Evolutionary conservation across 441 rosid species (phyloP), one percentile per base, ranked within the genome.

Genomic region (Pelargonium australe): DNA sequence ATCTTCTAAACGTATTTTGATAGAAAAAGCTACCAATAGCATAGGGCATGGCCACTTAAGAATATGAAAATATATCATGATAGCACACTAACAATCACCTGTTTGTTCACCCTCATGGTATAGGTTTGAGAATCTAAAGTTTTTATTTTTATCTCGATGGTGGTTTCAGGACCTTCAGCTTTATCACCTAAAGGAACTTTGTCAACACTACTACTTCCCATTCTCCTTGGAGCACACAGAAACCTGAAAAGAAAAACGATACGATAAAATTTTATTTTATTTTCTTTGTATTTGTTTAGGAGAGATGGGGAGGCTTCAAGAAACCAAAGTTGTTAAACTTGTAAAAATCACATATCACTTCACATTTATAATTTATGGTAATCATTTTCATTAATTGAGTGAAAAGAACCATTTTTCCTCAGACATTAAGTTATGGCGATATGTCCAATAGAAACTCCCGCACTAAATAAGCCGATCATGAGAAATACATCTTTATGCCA

Each of bases 111-210:
- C 73, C 83, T 86, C 80, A 94, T 80, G 62, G 94, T 85, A 80
- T 91, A 83, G n/a, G 94, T 91, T 75, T 86, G 96, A 34, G 97
- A 88, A 78, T 94, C 99, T 81, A 94, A 72, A n/a, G 96, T 94
- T 80, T 91, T 94, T 20, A 94, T 79, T 78, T 94, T 94, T 70
- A 94, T 89, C 73, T 89, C 97, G 65, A 94, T 90, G 67, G 84
- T 80, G 68, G 95, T 75, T 79, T 85, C 86, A 11, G 94, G 78
- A 70, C 78, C 79, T 57, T 75, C 89, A 67, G 79, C 77, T 73
- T 77, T 88, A 66, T 75, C 76, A 3, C 68, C 69, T 64, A 65
- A 74, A 13, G 73, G 75, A 76, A 81, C 37, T 51, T 83, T 82
- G 71, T 78, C 82, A 65, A 86, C 80, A 70, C 80, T 83, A 71